A percentile compares a stretch with the other conserved stretches of the same genome.
phyloP scores from a whole-genome alignment of 768 basidiomycete genomes.

The Pulveroboletus sp. region DNA sequence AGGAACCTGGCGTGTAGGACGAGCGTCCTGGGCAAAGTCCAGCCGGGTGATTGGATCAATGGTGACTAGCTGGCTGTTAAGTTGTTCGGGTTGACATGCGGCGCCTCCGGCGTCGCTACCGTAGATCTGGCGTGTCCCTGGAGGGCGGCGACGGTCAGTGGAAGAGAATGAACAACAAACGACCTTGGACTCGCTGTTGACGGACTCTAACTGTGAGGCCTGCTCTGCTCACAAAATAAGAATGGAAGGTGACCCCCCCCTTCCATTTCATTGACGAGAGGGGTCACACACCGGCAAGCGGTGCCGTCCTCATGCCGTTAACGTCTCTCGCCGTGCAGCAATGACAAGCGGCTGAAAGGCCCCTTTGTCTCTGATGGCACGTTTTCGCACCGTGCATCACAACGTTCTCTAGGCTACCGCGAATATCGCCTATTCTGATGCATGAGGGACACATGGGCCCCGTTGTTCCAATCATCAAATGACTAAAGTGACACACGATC shows the following conservation, averaged over 20 bases:
- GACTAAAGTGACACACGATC: slow-evolving; percentile 14
- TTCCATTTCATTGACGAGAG: slow-evolving; percentile 13
- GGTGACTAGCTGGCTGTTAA: slow-evolving; percentile 36
- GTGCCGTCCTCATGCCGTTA: not conserved
- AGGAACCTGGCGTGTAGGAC: slow-evolving; percentile 39
- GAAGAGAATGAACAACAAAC: slow-evolving; percentile 14
- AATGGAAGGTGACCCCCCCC: slow-evolving; percentile 29
- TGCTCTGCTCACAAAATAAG: slow-evolving; percentile 18
- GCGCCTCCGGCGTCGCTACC: slow-evolving; percentile 21
- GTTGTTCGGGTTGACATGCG: slow-evolving; percentile 25
- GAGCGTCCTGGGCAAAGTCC: slow-evolving; percentile 53
- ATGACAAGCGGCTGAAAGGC: too few species aligned
- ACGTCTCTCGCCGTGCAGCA: too few species aligned
- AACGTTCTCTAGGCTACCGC: not conserved
- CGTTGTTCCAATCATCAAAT: not conserved
- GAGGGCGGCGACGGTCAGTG: slow-evolving; percentile 18
- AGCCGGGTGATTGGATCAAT: slow-evolving; percentile 67
- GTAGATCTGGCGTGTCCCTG: slow-evolving; percentile 19
- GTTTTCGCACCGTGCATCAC: slow-evolving; percentile 15
- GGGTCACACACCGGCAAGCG: slow-evolving; percentile 11
- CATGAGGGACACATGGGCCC: not conserved
- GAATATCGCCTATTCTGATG: not conserved
- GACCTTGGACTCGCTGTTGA: slow-evolving; percentile 25
- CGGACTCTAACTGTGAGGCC: slow-evolving; percentile 21
- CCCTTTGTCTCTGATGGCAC: not conserved